Evolutionary conservation across 495 filamentous ascomycete genomes (phyloP), one percentile per base, ranked within the genome.

Genomic region (Umbilicaria muhlenbergii): DNA sequence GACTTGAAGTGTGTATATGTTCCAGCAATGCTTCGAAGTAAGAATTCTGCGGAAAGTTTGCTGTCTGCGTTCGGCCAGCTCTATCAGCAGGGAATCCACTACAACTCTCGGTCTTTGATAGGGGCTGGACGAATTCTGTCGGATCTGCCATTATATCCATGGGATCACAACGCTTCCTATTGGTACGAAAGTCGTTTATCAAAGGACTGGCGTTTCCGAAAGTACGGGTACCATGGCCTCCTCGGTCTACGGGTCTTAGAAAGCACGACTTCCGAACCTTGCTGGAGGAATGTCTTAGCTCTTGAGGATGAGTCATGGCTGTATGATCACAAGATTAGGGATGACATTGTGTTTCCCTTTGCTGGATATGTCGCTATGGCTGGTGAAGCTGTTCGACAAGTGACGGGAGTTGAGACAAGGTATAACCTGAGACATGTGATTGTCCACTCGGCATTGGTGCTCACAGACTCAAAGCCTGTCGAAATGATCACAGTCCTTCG

Each of bases 111-210:
- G n/a, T n/a, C n/a, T n/a, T n/a, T n/a, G n/a, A n/a, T n/a, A n/a
- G n/a, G n/a, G n/a, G n/a, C n/a, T n/a, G 51, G 51, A 3, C 44
- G 48, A 34, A 47, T 60, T 1, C 39, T 74, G 2, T 43, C 57
- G 5, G 63, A 68, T 16, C 51, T 77, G 16, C 68, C 63, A 17
- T 39, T 57, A 3, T 78, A 78, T 36, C 61, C 70, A 0, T 77
- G 73, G 72, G 49, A 71, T 8, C 62, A 66, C 24, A 28, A 6
- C 24, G 55, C 59, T 8, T 39, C 44, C 4, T 61, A 62, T 42
- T 77, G 70, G 70, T 49, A 53, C 32, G 73, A 77, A 46, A 64
- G 51, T 32, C 62, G 69, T 7, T 45, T 69, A n/a, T 55, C 51
- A 0, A 44, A 52, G 32, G 62, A 69, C 17, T 71, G 70, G 57